Conservation (phyloP, 208 protist species). For the Naegleria lovaniensis region DNA sequence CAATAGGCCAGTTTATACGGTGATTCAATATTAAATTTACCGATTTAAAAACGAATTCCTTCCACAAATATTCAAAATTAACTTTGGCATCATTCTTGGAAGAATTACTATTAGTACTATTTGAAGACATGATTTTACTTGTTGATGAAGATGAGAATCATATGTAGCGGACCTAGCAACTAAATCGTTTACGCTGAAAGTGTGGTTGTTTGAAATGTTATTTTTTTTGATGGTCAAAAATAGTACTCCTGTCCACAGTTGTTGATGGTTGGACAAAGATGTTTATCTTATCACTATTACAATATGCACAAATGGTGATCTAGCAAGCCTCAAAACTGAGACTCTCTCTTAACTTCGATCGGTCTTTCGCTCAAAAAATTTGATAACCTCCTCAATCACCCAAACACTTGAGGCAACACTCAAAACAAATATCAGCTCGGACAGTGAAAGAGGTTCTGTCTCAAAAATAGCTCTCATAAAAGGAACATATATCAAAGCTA, state of each 20-base stretch:
- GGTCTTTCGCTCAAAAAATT: neutral
- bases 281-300: too few relatives aligned
- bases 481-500: neutral
- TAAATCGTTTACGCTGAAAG: too few relatives aligned
- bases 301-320: too few relatives aligned
- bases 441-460: neutral
- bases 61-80: neutral
- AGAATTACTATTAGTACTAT: neutral
- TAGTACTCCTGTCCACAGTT: too few relatives aligned
- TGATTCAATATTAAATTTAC: neutral
- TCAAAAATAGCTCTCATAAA: constrained; percentile 14
- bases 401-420: neutral
- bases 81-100: neutral
- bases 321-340: too few relatives aligned
- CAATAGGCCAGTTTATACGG: neutral
- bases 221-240: too few relatives aligned
- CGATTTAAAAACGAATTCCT: neutral
- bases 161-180: too few relatives aligned
- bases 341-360: neutral
- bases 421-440: neutral
- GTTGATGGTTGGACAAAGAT: too few relatives aligned
- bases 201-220: too few relatives aligned
- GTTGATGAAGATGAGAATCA: too few relatives aligned
- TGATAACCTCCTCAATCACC: constrained; percentile 15
- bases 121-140: too few relatives aligned